Evolutionary conservation across 352 stramenopile species (phyloP).

Genomic region (Globisporangium mamillatum): DNA sequence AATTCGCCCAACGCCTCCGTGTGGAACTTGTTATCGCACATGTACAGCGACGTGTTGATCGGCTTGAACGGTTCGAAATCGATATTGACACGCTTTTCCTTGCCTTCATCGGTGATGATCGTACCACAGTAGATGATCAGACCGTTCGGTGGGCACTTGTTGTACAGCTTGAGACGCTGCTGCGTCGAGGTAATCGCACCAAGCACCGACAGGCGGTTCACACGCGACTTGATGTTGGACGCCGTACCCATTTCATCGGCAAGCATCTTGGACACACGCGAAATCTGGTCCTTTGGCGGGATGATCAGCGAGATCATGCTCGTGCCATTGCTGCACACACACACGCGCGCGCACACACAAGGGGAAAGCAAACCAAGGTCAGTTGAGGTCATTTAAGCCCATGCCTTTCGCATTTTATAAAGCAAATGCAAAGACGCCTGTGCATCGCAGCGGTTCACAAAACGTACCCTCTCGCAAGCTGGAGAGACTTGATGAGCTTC

Average conservation of each 20-base stretch:
- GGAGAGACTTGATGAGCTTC: conserved; percentile 99
- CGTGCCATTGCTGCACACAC: conserved; percentile 91
- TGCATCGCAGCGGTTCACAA: background rate
- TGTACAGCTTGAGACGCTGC: conserved; percentile 99
- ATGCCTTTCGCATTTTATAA: conserved; percentile 11
- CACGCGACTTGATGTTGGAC: conserved; percentile 99
- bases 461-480: conserved; percentile 77
- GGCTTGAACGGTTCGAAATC: conserved; percentile 99
- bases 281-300: conserved; percentile 98
- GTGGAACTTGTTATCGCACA: conserved; percentile 99
- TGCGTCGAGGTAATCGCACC: conserved; percentile 99
- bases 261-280: conserved; percentile 97
- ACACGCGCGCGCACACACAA: conserved; percentile 9
- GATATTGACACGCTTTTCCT: conserved; percentile 99
- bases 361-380: background rate
- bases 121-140: conserved; percentile 99
- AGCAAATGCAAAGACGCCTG: conserved; percentile 8
- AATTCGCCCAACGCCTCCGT: conserved; percentile 98
- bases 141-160: conserved; percentile 95
- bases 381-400: background rate
- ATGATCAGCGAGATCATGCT: conserved; percentile 99
- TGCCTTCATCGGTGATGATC: conserved; percentile 99
- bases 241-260: conserved; percentile 99
- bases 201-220: conserved; percentile 98
- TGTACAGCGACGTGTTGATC: conserved; percentile 99